Evolutionary conservation across 768 basidiomycete species (phyloP).

Genomic region (Fistulinella prunicolor): DNA sequence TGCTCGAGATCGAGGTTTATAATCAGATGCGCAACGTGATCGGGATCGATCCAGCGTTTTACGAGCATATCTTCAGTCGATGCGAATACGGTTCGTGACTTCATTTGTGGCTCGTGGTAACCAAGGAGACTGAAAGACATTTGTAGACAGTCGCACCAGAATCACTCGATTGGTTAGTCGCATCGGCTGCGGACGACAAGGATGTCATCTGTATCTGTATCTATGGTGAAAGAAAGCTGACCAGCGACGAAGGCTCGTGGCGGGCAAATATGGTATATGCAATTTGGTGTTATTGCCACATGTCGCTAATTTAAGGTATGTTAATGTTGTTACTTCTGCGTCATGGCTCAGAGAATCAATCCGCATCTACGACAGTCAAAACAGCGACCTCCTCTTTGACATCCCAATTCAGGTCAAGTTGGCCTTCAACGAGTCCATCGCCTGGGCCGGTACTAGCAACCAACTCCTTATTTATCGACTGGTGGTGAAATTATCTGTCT

Average conservation of each 20-base stretch:
- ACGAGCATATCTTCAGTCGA: constrained; percentile 96
- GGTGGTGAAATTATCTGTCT: no score
- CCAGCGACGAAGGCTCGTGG: constrained; percentile 92
- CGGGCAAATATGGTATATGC: no score
- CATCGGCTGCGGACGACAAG: constrained; percentile 81
- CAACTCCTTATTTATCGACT: no score
- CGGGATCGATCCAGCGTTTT: constrained; percentile 95
- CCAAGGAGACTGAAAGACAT: not conserved
- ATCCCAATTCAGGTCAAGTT: no score
- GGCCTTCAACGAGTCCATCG: no score
- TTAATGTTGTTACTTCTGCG: no score
- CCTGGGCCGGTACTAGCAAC: no score
- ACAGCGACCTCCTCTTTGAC: no score
- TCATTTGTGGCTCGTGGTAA: not conserved
- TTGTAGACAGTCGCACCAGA: constrained; percentile 84
- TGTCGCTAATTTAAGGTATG: no score
- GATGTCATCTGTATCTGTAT: constrained; percentile 90
- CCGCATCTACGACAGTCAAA: no score
- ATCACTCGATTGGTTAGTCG: constrained; percentile 88
- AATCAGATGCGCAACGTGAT: constrained; percentile 99
- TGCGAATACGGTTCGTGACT: constrained; percentile 77
- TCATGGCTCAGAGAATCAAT: no score
- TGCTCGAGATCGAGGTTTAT: constrained; percentile 90
- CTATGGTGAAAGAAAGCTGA: constrained; percentile 90
- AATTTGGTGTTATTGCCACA: no score